Evolutionary conservation across 345 rosid species (phyloP).

Genomic region (Hypericum androsaemum): DNA sequence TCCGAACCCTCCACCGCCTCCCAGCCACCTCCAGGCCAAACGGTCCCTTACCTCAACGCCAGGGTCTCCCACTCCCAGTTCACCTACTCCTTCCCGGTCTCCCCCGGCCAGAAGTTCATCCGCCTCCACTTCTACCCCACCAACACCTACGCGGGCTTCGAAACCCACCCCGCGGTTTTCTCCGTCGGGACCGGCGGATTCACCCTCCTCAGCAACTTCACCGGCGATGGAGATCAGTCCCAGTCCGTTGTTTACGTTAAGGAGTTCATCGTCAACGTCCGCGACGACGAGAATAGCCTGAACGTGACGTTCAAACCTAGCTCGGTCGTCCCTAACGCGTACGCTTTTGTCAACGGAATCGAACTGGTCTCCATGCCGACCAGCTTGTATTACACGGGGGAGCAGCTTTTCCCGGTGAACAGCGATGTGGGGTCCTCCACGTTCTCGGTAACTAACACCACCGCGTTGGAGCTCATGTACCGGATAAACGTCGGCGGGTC

Average conservation of each 20-base stretch:
- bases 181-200: slow-evolving; percentile 11
- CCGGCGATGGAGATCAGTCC: neutral
- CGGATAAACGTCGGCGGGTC: neutral
- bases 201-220: slow-evolving; percentile 27
- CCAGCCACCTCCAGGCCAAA: neutral
- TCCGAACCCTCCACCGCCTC: no score
- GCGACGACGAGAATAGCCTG: neutral
- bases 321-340: neutral
- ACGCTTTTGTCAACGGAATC: slow-evolving; percentile 1
- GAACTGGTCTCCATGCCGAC: slow-evolving; percentile 1
- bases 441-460: neutral
- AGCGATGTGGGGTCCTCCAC: neutral
- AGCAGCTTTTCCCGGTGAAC: neutral
- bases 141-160: slow-evolving; percentile 1
- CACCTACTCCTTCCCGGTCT: slow-evolving; percentile 18
- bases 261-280: neutral
- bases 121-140: slow-evolving; percentile 18
- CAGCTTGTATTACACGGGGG: neutral
- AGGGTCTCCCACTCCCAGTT: slow-evolving; percentile 18
- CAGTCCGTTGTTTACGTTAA: neutral
- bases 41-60: slow-evolving; percentile 14
- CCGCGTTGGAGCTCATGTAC: slow-evolving; percentile 1
- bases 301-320: neutral
- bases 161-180: slow-evolving; percentile 12
- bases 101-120: slow-evolving; percentile 16